Evolutionary conservation across 31 red algal genomes (phyloP), one percentile per base, ranked within the genome.

Genomic region (Pterothamnion heteromorphum): DNA sequence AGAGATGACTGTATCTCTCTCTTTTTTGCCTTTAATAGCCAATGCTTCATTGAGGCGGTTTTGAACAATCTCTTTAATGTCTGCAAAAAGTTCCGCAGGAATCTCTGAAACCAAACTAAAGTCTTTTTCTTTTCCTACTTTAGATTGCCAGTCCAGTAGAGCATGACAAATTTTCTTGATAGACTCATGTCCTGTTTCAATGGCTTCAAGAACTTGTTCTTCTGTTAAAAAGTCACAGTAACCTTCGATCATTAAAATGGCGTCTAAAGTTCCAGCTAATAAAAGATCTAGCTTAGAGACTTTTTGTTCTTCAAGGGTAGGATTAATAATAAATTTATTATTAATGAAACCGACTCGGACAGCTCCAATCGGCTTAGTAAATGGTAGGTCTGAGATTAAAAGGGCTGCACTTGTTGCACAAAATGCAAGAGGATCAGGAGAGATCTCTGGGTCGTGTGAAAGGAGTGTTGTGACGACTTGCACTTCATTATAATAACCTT

Each of bases 231-330:
- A 97, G 36, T 95, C 82, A 41, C 82, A 88, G 14, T 82, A 84
- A 0, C 95, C 97, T 87, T 98, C 97, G 26, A 98, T 93, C 97
- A 98, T 98, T 4, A 98, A 80, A 26, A 98, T 80, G 0, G 81
- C 97, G 74, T 90, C 36, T 35, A 80, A 28, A 1, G 96, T 96
- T 4, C 97, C 97, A 23, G 96, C 95, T 3, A 97, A 86, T 27
- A 98, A 86, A n/a, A 98, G 86, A 41, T 98, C 94, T 21, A 89
- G 74, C 28, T 90, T 38, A 37, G 85, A 83, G 43, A 9, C 3
- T 0, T 93, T 72, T 83, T 94, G 90, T 80, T 95, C 80, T 32
- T 94, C 88, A 0, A 91, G 84, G 2, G 93, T 87, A 9, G 96
- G 96, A 36, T 97, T 92, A 0, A 97, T 80, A 24, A 97, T 86